A percentile compares a stretch with the other conserved stretches of the same genome.
These are phyloP conservation scores for Solanum pennellii DNA, from an alignment of 257 asterid genomes.

Conservation along the genomic window DNA sequence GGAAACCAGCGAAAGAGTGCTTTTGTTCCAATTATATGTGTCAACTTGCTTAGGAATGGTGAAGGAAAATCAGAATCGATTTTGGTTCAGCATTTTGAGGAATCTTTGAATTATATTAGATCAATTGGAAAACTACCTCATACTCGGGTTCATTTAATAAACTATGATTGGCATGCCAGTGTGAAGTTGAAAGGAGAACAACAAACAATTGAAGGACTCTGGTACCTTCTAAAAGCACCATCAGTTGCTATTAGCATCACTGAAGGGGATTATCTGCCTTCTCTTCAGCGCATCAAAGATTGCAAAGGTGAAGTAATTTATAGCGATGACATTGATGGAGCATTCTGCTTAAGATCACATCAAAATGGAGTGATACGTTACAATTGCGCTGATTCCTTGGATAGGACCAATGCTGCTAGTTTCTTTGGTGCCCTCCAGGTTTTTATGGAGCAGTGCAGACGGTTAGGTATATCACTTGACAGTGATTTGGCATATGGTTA, in stretches of 20 bases:
- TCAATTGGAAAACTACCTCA: constrained; percentile 70
- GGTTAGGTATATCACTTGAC: constrained; percentile 94
- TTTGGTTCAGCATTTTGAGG: constrained; percentile 93
- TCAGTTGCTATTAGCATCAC: constrained; percentile 65
- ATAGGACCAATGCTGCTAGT: constrained; percentile 99
- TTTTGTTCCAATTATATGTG: constrained; percentile 85
- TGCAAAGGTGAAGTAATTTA: constrained; percentile 90
- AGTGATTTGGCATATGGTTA: constrained; percentile 72
- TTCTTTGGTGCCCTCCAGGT: constrained; percentile 97
- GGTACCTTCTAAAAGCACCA: constrained; percentile 95
- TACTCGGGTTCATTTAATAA: constrained; percentile 79
- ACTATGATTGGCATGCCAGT: constrained; percentile 99
- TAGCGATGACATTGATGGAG: constrained; percentile 75
- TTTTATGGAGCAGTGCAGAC: constrained; percentile 92
- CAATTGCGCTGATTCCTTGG: constrained; percentile 98
- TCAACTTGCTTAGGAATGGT: constrained; percentile 76
- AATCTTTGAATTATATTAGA: constrained; percentile 67
- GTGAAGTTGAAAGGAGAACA: constrained; percentile 91
- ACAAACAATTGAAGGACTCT: constrained; percentile 91
- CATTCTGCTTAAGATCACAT: constrained; percentile 93
- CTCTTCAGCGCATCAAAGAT: constrained; percentile 66
- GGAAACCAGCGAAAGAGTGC: constrained; percentile 68
- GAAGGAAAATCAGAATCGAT: constrained; percentile 93
- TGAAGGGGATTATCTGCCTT: constrained; percentile 90
- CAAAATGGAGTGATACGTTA: constrained; percentile 97